Conservation (phyloP, 2,329 filamentous ascomycete genomes). For the Monilinia aucupariae region DNA sequence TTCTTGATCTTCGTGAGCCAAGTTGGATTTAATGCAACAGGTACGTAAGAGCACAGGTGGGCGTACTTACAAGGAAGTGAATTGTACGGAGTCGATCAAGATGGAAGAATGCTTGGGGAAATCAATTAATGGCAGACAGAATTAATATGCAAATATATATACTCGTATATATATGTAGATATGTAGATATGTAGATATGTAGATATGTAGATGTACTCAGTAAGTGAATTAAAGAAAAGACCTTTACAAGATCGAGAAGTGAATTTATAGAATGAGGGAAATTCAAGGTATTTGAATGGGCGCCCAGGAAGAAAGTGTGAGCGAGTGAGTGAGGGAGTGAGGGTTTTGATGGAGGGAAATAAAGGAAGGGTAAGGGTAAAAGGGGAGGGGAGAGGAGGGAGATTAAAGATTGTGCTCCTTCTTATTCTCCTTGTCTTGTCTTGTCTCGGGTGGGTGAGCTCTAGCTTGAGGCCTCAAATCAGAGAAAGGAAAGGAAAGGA, state of each 20-base stretch:
- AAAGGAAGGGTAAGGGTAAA: neutral
- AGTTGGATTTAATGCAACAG: neutral
- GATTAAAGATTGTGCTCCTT: too few relatives aligned
- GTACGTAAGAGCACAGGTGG: neutral
- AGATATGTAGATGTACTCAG: too few relatives aligned
- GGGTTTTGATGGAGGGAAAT: neutral
- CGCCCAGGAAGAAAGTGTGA: neutral
- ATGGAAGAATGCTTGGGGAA: slow-evolving; percentile 17
- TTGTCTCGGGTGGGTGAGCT: too few relatives aligned
- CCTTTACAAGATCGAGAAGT: neutral
- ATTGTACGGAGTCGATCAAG: neutral
- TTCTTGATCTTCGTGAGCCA: neutral
- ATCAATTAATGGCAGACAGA: too few relatives aligned
- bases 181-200: too few relatives aligned
- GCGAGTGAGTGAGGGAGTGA: too few relatives aligned
- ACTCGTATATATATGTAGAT: too few relatives aligned
- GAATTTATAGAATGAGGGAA: neutral
- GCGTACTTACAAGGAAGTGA: slow-evolving; percentile 20
- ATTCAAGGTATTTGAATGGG: neutral
- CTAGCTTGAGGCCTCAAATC: too few relatives aligned
- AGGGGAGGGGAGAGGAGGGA: neutral
- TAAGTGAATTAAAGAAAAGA: too few relatives aligned
- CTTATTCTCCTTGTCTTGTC: too few relatives aligned
- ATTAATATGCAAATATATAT: too few relatives aligned
- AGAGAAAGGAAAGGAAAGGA: too few relatives aligned